Evolutionary conservation across 805 yeast species (phyloP), one percentile per base, ranked within the genome.

Genomic region (Candida ulmi): DNA sequence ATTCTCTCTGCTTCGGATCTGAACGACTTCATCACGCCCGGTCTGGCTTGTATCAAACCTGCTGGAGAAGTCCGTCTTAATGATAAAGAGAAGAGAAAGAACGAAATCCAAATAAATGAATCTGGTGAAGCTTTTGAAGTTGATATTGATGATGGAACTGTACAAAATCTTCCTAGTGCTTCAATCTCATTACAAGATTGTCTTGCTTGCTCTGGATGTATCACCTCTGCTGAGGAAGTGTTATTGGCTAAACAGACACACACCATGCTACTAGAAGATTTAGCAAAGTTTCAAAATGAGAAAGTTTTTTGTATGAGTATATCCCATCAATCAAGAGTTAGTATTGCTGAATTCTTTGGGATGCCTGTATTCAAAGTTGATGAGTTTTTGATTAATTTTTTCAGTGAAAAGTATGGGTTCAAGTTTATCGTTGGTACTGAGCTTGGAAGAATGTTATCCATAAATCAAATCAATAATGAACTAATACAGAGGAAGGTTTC

Each of bases 201-300:
- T 62, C 67, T 93, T 39, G 99, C 99, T 0, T 93, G 99, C 57
- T 80, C 95, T 8, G 99, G 99, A 1, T 93, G 99, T 60, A 88
- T 93, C 39, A 93, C 99, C 0, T 85, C 96, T 5, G 95, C 96
- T n/a, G 99, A 93, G 57, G 96, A 91, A 46, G 88, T 93, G 7
- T 65, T 93, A 34, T 83, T 93, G 30, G 87, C 95, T 2, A 82
- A 87, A 48, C 99, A 93, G 58, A 85, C 95, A 29, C 95, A 90
- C 51, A 76, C 75, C 17, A 90, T 90, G 50, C 71, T 93, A 35
- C 48, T 88, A 18, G 73, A 74, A 35, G 83, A 80, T 19, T 55
- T 86, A 46, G 63, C 66, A 23, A 61, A 59, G 45, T 44, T 38
- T 11, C 45, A 55, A 11, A 54, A 58, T 17, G 50, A 55, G 2